Conservation (phyloP, 148 eudicot genomes). For the Agrostemma githago region DNA sequence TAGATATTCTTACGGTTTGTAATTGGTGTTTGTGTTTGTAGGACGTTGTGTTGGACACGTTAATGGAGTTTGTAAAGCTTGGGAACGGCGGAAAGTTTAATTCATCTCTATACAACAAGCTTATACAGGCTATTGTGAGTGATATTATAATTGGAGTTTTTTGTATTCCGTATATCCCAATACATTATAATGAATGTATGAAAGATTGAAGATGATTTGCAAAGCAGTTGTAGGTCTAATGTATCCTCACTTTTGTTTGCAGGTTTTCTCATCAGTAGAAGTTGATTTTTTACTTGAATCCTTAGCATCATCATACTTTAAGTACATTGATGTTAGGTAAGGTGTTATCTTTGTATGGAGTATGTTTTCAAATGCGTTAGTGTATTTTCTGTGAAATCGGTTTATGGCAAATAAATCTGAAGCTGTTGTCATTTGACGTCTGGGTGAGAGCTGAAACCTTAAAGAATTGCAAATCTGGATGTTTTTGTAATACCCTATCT, state of each 20-base stretch:
- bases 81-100: constrained; percentile 75
- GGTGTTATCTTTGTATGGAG: background rate
- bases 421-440: background rate
- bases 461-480: background rate
- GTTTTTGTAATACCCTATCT: background rate
- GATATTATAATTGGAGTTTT: background rate
- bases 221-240: constrained; percentile 6
- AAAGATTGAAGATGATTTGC: background rate
- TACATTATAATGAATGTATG: background rate
- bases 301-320: constrained; percentile 65
- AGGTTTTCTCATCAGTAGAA: constrained; percentile 49
- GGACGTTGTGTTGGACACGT: constrained; percentile 75
- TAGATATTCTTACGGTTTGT: background rate
- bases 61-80: constrained; percentile 86
- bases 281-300: constrained; percentile 55
- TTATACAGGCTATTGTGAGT: constrained; percentile 64
- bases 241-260: constrained; percentile 18
- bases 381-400: background rate
- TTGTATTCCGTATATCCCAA: background rate
- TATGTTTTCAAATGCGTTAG: background rate
- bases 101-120: constrained; percentile 62
- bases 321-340: constrained; percentile 86
- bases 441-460: background rate
- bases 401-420: background rate
- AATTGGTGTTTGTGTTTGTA: constrained; percentile 21